These are phyloP conservation scores for Lolium perenne DNA, from an alignment of 176 grass and related monocot species.

Conservation along the genomic window DNA sequence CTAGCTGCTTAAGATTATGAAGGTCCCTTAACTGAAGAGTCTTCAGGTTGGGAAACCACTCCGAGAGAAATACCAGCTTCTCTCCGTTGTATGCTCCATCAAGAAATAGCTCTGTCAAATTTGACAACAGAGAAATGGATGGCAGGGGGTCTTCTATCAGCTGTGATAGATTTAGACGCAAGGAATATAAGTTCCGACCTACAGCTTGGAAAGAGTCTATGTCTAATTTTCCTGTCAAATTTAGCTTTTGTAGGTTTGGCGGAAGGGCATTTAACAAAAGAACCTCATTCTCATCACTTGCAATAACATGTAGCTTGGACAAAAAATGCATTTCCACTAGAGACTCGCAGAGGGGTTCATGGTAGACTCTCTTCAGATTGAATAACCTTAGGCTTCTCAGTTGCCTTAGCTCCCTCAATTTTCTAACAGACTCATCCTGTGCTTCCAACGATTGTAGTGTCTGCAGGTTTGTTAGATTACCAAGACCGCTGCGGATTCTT, in stretches of 20 bases:
- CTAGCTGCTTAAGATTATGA: neutral
- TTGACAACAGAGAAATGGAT: constrained; percentile 14
- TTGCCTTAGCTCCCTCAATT: constrained; percentile 27
- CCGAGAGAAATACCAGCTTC: neutral
- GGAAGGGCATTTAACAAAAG: neutral
- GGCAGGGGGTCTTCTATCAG: constrained; percentile 26
- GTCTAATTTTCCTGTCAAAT: neutral
- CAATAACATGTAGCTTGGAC: neutral
- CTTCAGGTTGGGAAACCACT: constrained; percentile 46
- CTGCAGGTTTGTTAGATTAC: constrained; percentile 37
- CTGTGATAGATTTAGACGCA: neutral
- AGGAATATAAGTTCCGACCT: neutral
- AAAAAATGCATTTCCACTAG: constrained; percentile 25
- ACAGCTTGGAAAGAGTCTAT: neutral
- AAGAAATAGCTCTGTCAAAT: neutral
- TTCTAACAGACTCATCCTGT: neutral
- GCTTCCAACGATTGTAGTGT: constrained; percentile 29
- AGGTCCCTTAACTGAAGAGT: neutral
- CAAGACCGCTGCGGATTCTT: neutral
- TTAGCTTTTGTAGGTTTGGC: neutral
- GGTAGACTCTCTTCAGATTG: neutral
- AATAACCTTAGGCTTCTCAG: constrained; percentile 41
- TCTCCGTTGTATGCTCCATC: constrained; percentile 33
- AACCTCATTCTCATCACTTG: constrained; percentile 31
- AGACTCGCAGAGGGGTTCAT: neutral